Base-by-base conservation (phyloP, 1,284 basidiomycete species). In the Blastosporella zonata region DNA sequence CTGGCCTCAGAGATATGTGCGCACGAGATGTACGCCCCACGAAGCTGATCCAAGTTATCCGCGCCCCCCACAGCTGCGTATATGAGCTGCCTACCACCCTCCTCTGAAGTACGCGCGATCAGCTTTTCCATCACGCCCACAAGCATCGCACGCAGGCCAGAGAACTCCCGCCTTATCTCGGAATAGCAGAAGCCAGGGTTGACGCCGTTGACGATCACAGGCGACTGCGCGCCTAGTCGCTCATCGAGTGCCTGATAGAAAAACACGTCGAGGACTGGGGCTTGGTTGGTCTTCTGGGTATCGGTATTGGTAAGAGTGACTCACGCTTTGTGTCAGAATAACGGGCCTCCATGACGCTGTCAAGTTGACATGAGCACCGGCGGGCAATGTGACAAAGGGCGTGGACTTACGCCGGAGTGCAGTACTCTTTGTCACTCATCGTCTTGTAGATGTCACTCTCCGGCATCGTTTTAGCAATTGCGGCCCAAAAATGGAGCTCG, bases 161-260 rank as follows among this genome's bases (percentile, higher is more conserved):
- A 43, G 6, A 60, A 25, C 27, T 59, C 55, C 21, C 69, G 63
- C 2, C 60, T 58, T 7, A 81, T 55, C 12, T 64, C 62, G 4
- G 78, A 77, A 40, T 60, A 47, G 59, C 78, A 81, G 49, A 66
- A 74, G 0, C 78, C 77, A 2, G 77, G 78, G 41, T 69, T 69
- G 33, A 74, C 68, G 9, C 67, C 36, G 42, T 64, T 62, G 41
- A 67, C 56, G 21, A 71, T 67, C 12, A 75, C 57, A 0, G 67
- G 60, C 69, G 52, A 0, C 67, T 47, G 17, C 53, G 49, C 7
- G 54, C 37, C 37, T 1, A 77, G 63, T 28, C 62, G 67, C 3
- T 65, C 62, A 4, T 61, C 63, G 1, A 78, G 58, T 2, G 68
- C 70, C 8, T 69, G 72, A 12, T 62, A 59, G 56, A 76, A 73